phyloP scores from a whole-genome alignment of 768 basidiomycete species.

The Hypholoma sublateritium region DNA sequence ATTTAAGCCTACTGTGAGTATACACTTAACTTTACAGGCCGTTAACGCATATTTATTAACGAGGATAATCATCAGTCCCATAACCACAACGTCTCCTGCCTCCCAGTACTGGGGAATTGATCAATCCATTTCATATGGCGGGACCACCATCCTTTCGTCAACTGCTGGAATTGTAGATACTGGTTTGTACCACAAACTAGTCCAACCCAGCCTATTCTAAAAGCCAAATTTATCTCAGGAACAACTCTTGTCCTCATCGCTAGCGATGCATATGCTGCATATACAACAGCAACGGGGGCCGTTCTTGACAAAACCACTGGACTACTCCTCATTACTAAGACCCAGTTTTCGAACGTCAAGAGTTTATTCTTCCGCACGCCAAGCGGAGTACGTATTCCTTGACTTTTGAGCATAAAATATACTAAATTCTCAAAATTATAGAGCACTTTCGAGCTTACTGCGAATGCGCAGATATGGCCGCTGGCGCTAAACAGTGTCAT shows the following conservation, averaged over 20 bases:
- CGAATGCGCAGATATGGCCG: conserved; percentile 1
- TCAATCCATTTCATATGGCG: conserved; percentile 50
- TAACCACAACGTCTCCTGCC: conserved; percentile 45
- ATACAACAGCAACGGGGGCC: conserved; percentile 44
- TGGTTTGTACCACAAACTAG: conserved; percentile 24
- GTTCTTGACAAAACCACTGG: conserved; percentile 37
- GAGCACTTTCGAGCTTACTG: neutral
- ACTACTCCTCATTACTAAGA: conserved; percentile 47
- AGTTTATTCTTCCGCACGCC: conserved; percentile 52
- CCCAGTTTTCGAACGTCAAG: conserved; percentile 49
- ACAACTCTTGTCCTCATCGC: conserved; percentile 52
- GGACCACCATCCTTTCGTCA: conserved; percentile 36
- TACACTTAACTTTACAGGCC: neutral
- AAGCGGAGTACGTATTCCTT: conserved; percentile 37
- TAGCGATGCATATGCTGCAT: conserved; percentile 40
- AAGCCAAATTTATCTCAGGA: conserved; percentile 20
- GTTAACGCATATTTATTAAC: neutral
- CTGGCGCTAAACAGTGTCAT: neutral
- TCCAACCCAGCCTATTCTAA: neutral
- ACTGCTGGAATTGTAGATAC: conserved; percentile 62
- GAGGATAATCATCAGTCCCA: conserved; percentile 27
- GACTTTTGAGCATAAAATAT: neutral
- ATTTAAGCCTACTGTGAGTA: neutral
- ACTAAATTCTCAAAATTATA: neutral
- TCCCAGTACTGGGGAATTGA: conserved; percentile 57